Conservation (phyloP, 2,329 filamentous ascomycete species). For the Aspergillus aculeatus region DNA sequence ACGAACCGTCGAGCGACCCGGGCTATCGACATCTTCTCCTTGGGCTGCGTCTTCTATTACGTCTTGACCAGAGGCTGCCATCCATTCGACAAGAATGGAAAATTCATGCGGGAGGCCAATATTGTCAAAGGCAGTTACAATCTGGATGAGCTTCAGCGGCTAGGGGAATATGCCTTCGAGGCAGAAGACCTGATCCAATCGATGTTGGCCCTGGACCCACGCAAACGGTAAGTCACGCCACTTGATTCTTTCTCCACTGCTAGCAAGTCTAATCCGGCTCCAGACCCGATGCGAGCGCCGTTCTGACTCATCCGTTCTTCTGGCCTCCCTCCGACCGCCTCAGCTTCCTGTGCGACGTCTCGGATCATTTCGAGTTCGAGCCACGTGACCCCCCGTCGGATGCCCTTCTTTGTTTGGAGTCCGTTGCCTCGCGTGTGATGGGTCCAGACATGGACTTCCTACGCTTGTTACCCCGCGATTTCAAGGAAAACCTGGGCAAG, state of each 20-base stretch:
- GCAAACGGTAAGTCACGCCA: slow-evolving; percentile 48
- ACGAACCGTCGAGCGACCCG: slow-evolving; percentile 80
- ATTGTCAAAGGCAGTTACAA: slow-evolving; percentile 86
- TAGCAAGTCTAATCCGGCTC: slow-evolving; percentile 13
- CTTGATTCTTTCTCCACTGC: not conserved
- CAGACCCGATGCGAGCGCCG: slow-evolving; percentile 69
- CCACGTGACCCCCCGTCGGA: slow-evolving; percentile 75
- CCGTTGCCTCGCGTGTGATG: slow-evolving; percentile 44
- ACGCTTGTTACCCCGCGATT: slow-evolving; percentile 69
- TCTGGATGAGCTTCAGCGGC: slow-evolving; percentile 66
- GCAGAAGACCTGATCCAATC: slow-evolving; percentile 80
- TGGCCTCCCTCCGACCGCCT: slow-evolving; percentile 88
- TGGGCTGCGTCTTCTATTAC: slow-evolving; percentile 98
- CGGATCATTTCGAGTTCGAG: slow-evolving; percentile 94
- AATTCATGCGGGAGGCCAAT: slow-evolving; percentile 95
- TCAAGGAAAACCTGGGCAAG: slow-evolving; percentile 86
- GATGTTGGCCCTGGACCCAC: slow-evolving; percentile 71
- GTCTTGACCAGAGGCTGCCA: slow-evolving; percentile 91
- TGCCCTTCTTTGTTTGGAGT: slow-evolving; percentile 61
- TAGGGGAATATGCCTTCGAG: slow-evolving; percentile 83
- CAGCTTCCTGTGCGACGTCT: slow-evolving; percentile 91
- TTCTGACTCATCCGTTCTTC: slow-evolving; percentile 95
- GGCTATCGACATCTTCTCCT: slow-evolving; percentile 94
- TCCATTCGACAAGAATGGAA: slow-evolving; percentile 89
- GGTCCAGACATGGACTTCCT: slow-evolving; percentile 73